phyloP scores from a whole-genome alignment of 441 rosid genomes.

The California macrophylla region DNA sequence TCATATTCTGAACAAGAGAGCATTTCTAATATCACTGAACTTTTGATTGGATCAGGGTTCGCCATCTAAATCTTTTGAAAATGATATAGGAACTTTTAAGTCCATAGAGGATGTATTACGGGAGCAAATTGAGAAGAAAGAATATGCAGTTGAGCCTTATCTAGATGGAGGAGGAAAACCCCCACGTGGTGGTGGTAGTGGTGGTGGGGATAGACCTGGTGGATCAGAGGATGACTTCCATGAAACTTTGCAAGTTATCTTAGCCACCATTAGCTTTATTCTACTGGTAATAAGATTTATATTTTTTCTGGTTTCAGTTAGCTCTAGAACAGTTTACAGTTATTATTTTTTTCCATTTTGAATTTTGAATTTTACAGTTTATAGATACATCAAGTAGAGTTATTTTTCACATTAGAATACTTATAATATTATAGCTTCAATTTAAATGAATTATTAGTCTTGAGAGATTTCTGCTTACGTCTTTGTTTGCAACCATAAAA shows the following conservation, averaged over 20 bases:
- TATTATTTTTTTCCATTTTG: too few relatives aligned
- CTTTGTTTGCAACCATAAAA: too few relatives aligned
- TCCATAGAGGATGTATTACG: not conserved
- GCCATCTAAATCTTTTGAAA: not conserved
- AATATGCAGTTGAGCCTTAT: not conserved
- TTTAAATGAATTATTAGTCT: too few relatives aligned
- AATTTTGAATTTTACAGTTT: too few relatives aligned
- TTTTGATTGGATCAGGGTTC: not conserved
- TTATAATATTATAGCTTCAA: too few relatives aligned
- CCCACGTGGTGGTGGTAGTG: not conserved
- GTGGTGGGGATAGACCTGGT: not conserved
- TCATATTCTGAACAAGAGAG: not conserved
- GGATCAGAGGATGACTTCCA: not conserved
- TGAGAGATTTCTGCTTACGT: too few relatives aligned
- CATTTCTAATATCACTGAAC: not conserved
- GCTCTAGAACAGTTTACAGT: too few relatives aligned
- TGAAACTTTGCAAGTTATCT: slow-evolving; percentile 1
- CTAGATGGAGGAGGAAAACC: not conserved
- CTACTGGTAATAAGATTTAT: not conserved
- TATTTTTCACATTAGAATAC: too few relatives aligned
- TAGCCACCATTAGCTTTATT: not conserved
- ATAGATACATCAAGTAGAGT: too few relatives aligned
- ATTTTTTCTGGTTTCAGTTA: too few relatives aligned
- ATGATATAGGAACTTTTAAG: not conserved
- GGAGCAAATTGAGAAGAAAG: not conserved